A percentile compares a stretch with the other conserved stretches of the same genome.
These are phyloP conservation scores for Kuraishia floccosa DNA, from an alignment of 805 yeast genomes.

Conservation along the genomic window DNA sequence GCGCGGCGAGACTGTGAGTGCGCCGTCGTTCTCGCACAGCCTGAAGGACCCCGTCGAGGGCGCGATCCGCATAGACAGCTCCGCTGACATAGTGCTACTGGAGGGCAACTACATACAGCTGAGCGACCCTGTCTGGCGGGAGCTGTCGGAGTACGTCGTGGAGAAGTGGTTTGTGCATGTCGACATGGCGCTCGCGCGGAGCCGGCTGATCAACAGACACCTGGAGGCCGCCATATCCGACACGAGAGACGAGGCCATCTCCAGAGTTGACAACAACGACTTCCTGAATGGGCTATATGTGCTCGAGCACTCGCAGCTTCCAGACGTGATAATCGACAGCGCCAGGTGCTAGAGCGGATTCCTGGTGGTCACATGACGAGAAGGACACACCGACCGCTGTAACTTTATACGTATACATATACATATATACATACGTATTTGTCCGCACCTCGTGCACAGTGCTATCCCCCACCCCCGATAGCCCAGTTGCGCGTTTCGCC, in stretches of 20 bases:
- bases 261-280: conserved; percentile 26
- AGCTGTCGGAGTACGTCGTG: conserved; percentile 14
- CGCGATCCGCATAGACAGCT: conserved; percentile 17
- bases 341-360: too few relatives aligned
- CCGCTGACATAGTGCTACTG: conserved; percentile 17
- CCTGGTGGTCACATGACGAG: too few relatives aligned
- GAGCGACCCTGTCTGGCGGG: conserved; percentile 21
- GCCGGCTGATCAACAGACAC: conserved; percentile 23
- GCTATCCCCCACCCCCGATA: too few relatives aligned
- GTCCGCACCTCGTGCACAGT: too few relatives aligned
- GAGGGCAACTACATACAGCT: conserved; percentile 30
- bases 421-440: not conserved
- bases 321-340: conserved; percentile 14
- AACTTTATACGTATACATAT: not conserved
- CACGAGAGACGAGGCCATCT: conserved; percentile 20
- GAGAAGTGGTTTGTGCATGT: conserved; percentile 23
- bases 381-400: too few relatives aligned
- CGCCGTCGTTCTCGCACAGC: conserved; percentile 28
- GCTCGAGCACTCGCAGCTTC: conserved; percentile 9
- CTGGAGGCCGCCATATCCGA: conserved; percentile 22
- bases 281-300: conserved; percentile 19
- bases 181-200: conserved; percentile 11
- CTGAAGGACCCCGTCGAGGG: conserved; percentile 27
- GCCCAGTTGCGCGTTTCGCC: too few relatives aligned
- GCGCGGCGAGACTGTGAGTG: conserved; percentile 5